Base-by-base conservation (phyloP, 2,329 filamentous ascomycete genomes). In the Phialocephala subalpina region DNA sequence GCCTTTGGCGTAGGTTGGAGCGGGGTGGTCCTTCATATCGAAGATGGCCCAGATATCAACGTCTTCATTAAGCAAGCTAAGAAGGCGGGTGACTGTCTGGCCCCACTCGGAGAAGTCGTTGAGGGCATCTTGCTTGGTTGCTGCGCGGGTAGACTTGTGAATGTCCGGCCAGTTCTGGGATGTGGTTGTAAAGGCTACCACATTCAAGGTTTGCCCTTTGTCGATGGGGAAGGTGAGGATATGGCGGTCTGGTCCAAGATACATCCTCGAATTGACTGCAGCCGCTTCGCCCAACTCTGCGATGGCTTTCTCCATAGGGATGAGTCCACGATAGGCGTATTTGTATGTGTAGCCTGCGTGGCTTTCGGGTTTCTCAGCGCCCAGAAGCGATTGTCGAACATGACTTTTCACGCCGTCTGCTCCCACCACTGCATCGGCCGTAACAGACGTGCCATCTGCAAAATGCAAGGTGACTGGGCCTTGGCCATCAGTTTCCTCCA, bases 381-480 rank as follows among this genome's bases (percentile, higher is more conserved):
- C 67, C 18, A 60, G 59, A 3, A 49, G 45, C n/a, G 22, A 25
- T 33, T 63, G 40, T 9, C 88, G 79, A 3, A 84, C 79, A 2
- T 79, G 78, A 0, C 85, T 87, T 72, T 85, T 85, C 73, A 90
- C 88, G 0, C 88, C 88, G 74, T 90, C 88, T 45, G 64, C 67
- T 71, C 83, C 14, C 4, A 80, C 78, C 59, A 77, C 78, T 56
- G 82, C 80, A n/a, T 76, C 69, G 0, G 77, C 81, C 0, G 47
- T 25, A 11, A 25, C 45, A 0, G 70, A 73, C 0, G 75, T 79
- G 1, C 82, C 81, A 70, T 85, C 82, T 2, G 73, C 68, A 65
- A 85, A 83, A 1, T 70, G 67, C 59, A 82, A 47, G 1, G 62
- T 8, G 0, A 78, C 60, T 40, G 70, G 69, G 16, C 66, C n/a